Conservation (phyloP, 805 yeast genomes). For the Cyberlindnera galapagoensis region DNA sequence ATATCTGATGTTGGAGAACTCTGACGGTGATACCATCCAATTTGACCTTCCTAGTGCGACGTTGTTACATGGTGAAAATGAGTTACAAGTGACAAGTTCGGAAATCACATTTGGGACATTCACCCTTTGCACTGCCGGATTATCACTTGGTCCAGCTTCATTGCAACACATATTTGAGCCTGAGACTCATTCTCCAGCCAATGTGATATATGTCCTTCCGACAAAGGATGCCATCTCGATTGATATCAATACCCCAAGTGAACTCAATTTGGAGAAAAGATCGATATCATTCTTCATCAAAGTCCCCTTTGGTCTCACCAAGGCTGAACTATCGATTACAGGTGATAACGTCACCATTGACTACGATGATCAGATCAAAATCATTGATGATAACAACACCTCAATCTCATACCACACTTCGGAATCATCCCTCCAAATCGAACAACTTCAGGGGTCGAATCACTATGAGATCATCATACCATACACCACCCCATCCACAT, state of each 20-base stretch:
- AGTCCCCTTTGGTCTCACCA: conserved; percentile 3
- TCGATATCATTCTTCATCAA: conserved; percentile 16
- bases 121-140: conserved; percentile 21
- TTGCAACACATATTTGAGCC: conserved; percentile 20
- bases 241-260: conserved; percentile 12
- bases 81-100: conserved; percentile 18
- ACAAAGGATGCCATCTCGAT: conserved; percentile 15
- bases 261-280: conserved; percentile 12
- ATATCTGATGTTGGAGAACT: conserved; percentile 19
- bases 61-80: conserved; percentile 4
- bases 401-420: no score
- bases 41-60: neutral
- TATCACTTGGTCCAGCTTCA: conserved; percentile 21
- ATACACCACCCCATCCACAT: conserved; percentile 19
- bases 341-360: conserved; percentile 3
- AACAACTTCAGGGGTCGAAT: conserved; percentile 4
- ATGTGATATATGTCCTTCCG: conserved; percentile 12
- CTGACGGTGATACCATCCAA: conserved; percentile 6
- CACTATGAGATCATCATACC: conserved; percentile 27
- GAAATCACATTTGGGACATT: conserved; percentile 32
- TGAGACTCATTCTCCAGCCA: conserved; percentile 3
- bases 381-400: conserved; percentile 5
- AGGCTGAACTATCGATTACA: conserved; percentile 9
- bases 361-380: conserved; percentile 1
- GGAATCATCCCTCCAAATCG: conserved; percentile 1